These are phyloP conservation scores for Passiflora organensis DNA, from an alignment of 345 rosid genomes.

Conservation along the genomic window DNA sequence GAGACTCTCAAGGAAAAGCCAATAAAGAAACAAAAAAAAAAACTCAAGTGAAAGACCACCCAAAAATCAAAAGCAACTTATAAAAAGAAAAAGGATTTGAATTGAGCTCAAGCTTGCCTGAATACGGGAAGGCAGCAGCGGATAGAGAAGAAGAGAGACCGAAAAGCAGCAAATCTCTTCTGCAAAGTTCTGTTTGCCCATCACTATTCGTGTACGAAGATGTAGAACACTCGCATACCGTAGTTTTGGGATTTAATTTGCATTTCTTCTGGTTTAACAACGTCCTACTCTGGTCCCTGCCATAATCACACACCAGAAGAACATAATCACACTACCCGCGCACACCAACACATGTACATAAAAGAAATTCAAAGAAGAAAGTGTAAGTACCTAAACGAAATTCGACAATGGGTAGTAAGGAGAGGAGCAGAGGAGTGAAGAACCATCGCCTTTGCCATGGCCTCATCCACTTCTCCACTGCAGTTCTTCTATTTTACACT, in stretches of 20 bases:
- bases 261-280: constrained; percentile 36
- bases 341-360: too few species aligned
- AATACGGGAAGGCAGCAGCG: constrained; percentile 30
- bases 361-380: too few species aligned
- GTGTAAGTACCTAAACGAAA: constrained; percentile 5
- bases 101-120: constrained; percentile 33
- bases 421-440: constrained; percentile 11
- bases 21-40: neutral
- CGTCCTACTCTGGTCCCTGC: constrained; percentile 32
- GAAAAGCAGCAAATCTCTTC: constrained; percentile 64
- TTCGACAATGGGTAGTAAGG: neutral
- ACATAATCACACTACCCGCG: too few species aligned
- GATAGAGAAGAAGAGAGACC: constrained; percentile 61
- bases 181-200: constrained; percentile 33
- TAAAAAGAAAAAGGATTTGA: neutral
- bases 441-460: constrained; percentile 9
- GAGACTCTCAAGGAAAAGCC: too few species aligned
- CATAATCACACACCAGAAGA: too few species aligned
- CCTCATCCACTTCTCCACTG: neutral
- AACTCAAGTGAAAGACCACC: neutral
- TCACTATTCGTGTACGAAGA: constrained; percentile 21
- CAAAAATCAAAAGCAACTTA: neutral
- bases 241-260: constrained; percentile 25
- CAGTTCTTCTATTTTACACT: neutral
- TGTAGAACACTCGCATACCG: constrained; percentile 31